Evolutionary conservation across 2,329 filamentous ascomycete species (phyloP), one percentile per base, ranked within the genome.

Genomic region (Stachybotrys chartarum): DNA sequence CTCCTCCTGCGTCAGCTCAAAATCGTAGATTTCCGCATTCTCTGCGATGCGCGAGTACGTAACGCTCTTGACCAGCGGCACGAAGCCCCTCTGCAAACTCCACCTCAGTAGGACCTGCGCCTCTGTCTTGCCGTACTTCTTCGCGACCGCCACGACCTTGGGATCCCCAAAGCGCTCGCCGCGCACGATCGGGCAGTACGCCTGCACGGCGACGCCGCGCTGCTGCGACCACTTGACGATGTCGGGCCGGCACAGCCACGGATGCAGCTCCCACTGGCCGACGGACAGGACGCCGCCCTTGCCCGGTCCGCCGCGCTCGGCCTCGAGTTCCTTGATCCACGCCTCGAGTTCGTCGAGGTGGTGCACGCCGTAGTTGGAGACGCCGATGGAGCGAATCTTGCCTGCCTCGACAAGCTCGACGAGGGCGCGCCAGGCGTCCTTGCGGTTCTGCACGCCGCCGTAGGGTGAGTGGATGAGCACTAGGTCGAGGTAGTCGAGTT

Each of bases 231-330:
- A 97, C 50, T 82, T 75, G 8, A 86, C 84, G 58, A 97, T 90
- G 65, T 96, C 91, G 24, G 78, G 75, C n/a, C 91, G 79, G 8
- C 85, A 79, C 47, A 91, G 83, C 91, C 91, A 97, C 1, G 92
- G 92, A 71, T 97, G 92, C 11, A 97, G 75, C 72, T 97, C 92
- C 72, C 88, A 91, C 72, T 96, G 92, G 46, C 90, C 91, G 44
- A 96, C 88, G 58, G 86, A 88, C 64, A 96, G 80, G 46, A 90
- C 75, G 30, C 90, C 90, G 49, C 83, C 85, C 61, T 83, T 85
- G 10, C 85, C 86, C 56, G 76, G 73, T 1, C 82, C 83, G 50
- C 84, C 79, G 48, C 81, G 78, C 68, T 83, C 82, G 17, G 68
- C 66, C 64, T 88, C 86, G 0, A 86, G 79, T 68, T 86, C 81